Percentiles rank a stretch among this genome's conserved stretches.
These are phyloP conservation scores for Debaryomyces coudertii DNA, from an alignment of 1,139 yeast species.

Conservation along the genomic window DNA sequence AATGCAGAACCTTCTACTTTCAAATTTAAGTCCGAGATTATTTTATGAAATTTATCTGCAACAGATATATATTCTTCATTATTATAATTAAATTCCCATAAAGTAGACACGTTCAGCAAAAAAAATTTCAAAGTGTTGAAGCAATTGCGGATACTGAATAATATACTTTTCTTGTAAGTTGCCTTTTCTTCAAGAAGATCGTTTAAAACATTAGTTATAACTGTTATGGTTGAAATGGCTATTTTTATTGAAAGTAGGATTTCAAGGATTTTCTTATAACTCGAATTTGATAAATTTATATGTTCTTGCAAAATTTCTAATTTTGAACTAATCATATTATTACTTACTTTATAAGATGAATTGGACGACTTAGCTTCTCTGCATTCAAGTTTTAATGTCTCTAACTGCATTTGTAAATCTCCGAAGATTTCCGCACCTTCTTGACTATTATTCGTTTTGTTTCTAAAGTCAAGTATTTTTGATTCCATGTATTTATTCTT, in stretches of 20 bases:
- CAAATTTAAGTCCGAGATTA: background rate
- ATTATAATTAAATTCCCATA: slow-evolving; percentile 15
- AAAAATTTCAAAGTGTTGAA: background rate
- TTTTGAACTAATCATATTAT: background rate
- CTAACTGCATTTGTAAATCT: slow-evolving; percentile 16
- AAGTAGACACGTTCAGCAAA: background rate
- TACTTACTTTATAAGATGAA: slow-evolving; percentile 11
- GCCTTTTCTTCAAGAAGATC: background rate
- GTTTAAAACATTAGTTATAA: background rate
- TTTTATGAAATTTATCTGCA: background rate
- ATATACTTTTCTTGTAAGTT: background rate
- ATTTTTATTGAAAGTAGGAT: background rate
- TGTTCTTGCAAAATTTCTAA: background rate
- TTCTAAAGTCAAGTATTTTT: slow-evolving; percentile 15
- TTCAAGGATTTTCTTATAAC: background rate
- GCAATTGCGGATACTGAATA: background rate
- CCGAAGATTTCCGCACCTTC: background rate
- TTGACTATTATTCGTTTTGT: background rate
- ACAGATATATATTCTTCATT: slow-evolving; percentile 2
- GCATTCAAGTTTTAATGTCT: slow-evolving; percentile 21
- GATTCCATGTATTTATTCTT: slow-evolving; percentile 33
- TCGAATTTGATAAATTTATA: background rate
- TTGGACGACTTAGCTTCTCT: slow-evolving; percentile 18
- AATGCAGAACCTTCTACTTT: background rate
- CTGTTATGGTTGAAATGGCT: background rate